These are phyloP conservation scores for Ceratopteris richardii DNA, from an alignment of 75 land plant species.

Conservation along the genomic window DNA sequence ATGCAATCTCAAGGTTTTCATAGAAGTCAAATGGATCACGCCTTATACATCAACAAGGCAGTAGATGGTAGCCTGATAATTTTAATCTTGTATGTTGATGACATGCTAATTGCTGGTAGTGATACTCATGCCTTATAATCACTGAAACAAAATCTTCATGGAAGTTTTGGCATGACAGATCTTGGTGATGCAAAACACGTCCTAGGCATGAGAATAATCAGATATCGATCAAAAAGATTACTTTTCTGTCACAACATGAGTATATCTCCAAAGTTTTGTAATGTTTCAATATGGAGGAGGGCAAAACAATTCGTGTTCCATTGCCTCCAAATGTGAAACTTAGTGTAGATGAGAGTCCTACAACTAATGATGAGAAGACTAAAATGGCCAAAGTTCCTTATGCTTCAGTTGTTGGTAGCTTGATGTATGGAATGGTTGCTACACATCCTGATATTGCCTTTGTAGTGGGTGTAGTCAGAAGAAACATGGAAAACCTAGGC, in stretches of 20 bases:
- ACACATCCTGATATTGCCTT: no score
- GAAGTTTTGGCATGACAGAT: no score
- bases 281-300: no score
- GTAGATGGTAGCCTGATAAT: background rate
- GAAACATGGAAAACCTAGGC: slow-evolving; percentile 8
- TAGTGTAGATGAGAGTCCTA: background rate
- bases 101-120: background rate
- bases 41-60: background rate
- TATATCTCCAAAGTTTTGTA: no score
- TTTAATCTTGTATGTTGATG: slow-evolving; percentile 5
- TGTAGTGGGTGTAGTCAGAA: slow-evolving; percentile 3
- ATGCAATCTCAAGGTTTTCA: background rate
- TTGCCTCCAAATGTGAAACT: slow-evolving; percentile 2
- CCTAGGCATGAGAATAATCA: slow-evolving; percentile 10
- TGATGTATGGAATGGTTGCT: no score
- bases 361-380: slow-evolving; percentile 6
- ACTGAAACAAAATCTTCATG: no score
- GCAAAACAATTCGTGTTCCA: no score
- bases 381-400: no score
- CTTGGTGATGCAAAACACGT: slow-evolving; percentile 12
- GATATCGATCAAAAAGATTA: background rate
- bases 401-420: no score
- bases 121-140: background rate
- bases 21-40: background rate
- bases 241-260: background rate